These are phyloP conservation scores for Rhodotorula babjevae DNA, from an alignment of 768 basidiomycete genomes.

Conservation along the genomic window DNA sequence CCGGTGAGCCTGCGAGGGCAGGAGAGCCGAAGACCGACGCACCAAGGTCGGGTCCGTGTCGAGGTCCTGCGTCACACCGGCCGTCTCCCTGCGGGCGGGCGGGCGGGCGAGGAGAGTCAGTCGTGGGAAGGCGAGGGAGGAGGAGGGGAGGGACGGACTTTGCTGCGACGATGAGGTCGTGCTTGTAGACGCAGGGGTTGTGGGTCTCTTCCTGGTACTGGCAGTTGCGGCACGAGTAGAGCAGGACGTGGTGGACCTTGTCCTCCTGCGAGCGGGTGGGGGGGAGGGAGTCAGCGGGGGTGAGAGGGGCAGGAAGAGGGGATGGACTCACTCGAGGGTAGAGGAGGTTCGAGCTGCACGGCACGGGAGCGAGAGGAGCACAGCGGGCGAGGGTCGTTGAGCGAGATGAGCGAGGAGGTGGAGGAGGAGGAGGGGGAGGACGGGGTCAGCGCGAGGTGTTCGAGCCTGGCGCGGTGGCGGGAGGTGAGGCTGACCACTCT, in stretches of 20 bases:
- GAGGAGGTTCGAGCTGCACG: constrained; percentile 72
- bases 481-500: constrained; percentile 55
- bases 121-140: not conserved
- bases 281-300: too few species aligned
- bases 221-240: constrained; percentile 89
- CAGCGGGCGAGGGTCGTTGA: constrained; percentile 4
- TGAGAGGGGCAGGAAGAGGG: not conserved
- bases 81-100: constrained; percentile 65
- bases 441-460: not conserved
- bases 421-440: not conserved
- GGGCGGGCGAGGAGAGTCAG: not conserved
- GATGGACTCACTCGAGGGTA: constrained; percentile 57
- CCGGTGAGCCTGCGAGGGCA: too few species aligned
- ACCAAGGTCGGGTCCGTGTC: constrained; percentile 85
- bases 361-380: not conserved
- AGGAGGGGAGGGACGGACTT: constrained; percentile 56
- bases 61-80: constrained; percentile 82
- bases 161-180: constrained; percentile 86
- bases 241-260: constrained; percentile 72
- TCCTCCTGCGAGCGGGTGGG: constrained; percentile 61
- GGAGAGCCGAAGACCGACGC: too few species aligned
- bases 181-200: constrained; percentile 85
- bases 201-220: constrained; percentile 75
- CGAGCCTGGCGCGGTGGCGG: too few species aligned
- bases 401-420: not conserved